Evolutionary conservation across 1,139 yeast species (phyloP), one percentile per base, ranked within the genome.

Genomic region (Hemisphaericaspora xylanilytica): DNA sequence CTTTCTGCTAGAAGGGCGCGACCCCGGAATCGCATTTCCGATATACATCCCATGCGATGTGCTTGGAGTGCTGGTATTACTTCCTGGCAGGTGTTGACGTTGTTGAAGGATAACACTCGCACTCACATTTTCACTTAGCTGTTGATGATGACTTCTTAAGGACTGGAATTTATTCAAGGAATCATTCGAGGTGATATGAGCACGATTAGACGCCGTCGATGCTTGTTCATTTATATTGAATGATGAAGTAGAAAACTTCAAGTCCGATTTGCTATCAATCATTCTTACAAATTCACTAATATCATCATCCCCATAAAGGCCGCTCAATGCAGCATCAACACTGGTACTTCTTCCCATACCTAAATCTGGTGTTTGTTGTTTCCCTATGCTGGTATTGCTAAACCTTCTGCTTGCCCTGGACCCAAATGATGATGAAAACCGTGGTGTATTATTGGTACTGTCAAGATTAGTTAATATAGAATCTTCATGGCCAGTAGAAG

Each of bases 251-350:
- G 62, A 52, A 37, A 70, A 59, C 33, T 78, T 56, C 21, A 79
- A 58, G 45, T 77, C 82, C 3, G 72, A 68, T 46, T 75, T 78
- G 36, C 84, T 79, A 48, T 92, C 97, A 36, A 90, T 77, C 78
- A 88, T 71, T 47, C 80, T 75, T 37, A 90, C 86, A 65, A 90
- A 90, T 39, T 84, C 88, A 41, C 85, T 78, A 20, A 89, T 70
- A 50, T 85, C 96, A 42, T 85, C 89, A 48, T 82, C 89, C 18
- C 64, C 61, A 45, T 69, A 67, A 9, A 70, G 49, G 3, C 76
- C 75, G 47, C 73, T 67, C 29, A 63, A 51, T 5, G 75, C 73
- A 1, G 65, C 61, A 17, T 58, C 66, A 7, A 44, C 49, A 15
- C 56, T 52, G 44, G 39, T 52, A 45, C 40, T 50, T 48, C 17